Percentiles rank a stretch among this genome's conserved stretches.
Evolutionary conservation across 345 rosid genomes (phyloP).

Genomic region (Abelmoschus esculentus): DNA sequence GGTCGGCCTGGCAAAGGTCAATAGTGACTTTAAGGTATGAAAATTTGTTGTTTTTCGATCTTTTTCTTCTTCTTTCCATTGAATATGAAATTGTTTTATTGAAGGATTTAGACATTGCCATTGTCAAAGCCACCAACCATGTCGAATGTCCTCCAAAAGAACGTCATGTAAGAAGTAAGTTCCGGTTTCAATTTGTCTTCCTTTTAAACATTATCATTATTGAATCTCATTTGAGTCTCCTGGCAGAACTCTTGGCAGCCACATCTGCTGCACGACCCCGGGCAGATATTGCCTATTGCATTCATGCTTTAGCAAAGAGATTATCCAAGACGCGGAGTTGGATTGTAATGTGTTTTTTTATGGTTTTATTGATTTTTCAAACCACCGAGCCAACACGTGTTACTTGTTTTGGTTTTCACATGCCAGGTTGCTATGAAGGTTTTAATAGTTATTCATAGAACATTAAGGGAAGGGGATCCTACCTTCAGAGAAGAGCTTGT

Average conservation of each 20-base stretch:
- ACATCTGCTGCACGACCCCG: constrained; percentile 81
- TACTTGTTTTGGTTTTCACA: neutral
- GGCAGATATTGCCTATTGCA: constrained; percentile 95
- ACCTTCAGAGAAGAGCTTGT: constrained; percentile 83
- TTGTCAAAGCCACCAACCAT: constrained; percentile 94
- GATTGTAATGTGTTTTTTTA: constrained; percentile 42
- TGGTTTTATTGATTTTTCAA: neutral
- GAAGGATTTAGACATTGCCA: constrained; percentile 89
- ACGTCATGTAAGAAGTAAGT: constrained; percentile 89
- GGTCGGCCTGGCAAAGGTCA: constrained; percentile 99
- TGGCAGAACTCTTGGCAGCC: constrained; percentile 71
- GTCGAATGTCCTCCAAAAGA: constrained; percentile 94
- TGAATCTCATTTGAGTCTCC: no score
- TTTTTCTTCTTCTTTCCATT: neutral
- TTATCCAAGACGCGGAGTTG: constrained; percentile 75
- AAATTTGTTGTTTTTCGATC: no score
- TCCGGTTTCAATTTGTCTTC: no score
- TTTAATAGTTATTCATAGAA: constrained; percentile 89
- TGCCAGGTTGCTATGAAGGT: constrained; percentile 83
- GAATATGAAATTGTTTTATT: neutral
- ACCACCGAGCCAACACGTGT: no score
- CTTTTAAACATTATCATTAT: no score
- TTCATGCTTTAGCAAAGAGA: constrained; percentile 78
- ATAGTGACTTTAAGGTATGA: constrained; percentile 85
- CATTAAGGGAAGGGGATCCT: constrained; percentile 95